Percentiles rank a stretch among this genome's conserved stretches.
Conservation (phyloP, 1,284 basidiomycete species). For the Leccinum subrobustum region DNA sequence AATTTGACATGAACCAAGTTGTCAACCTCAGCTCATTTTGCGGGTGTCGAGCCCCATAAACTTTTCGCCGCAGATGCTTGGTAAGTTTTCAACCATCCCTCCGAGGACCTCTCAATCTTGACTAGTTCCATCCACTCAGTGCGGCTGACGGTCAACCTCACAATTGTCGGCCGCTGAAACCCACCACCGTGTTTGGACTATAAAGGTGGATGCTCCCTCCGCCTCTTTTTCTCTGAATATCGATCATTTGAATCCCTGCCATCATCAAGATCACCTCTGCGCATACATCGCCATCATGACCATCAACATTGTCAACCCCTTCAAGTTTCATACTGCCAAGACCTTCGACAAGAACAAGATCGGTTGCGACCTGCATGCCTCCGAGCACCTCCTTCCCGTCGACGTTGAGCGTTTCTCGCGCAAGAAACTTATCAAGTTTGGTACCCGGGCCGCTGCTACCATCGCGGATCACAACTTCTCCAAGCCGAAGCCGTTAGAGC, state of each 20-base stretch:
- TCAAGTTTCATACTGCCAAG: slow-evolving; percentile 15
- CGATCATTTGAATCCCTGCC: not conserved
- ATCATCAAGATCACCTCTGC: slow-evolving; percentile 3
- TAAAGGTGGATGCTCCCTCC: slow-evolving; percentile 5
- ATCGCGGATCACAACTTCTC: not conserved
- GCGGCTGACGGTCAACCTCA: slow-evolving; percentile 20
- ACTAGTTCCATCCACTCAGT: not conserved
- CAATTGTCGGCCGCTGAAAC: slow-evolving; percentile 14
- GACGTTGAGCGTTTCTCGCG: not conserved
- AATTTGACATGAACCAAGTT: not conserved
- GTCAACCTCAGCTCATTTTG: not conserved
- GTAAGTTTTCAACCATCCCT: slow-evolving; percentile 12
- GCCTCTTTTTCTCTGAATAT: slow-evolving; percentile 1
- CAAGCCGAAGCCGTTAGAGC: slow-evolving; percentile 1
- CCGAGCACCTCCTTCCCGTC: not conserved
- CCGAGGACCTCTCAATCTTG: not conserved
- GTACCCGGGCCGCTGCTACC: not conserved
- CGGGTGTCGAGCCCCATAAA: not conserved
- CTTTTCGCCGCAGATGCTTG: not conserved
- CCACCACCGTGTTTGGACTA: slow-evolving; percentile 2
- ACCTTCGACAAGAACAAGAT: slow-evolving; percentile 3
- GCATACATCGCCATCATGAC: slow-evolving; percentile 14
- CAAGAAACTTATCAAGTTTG: slow-evolving; percentile 14
- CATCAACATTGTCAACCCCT: slow-evolving; percentile 14
- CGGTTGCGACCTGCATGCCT: not conserved